phyloP scores from a whole-genome alignment of 2,329 filamentous ascomycete species.

The Chlorencoelia australis region DNA sequence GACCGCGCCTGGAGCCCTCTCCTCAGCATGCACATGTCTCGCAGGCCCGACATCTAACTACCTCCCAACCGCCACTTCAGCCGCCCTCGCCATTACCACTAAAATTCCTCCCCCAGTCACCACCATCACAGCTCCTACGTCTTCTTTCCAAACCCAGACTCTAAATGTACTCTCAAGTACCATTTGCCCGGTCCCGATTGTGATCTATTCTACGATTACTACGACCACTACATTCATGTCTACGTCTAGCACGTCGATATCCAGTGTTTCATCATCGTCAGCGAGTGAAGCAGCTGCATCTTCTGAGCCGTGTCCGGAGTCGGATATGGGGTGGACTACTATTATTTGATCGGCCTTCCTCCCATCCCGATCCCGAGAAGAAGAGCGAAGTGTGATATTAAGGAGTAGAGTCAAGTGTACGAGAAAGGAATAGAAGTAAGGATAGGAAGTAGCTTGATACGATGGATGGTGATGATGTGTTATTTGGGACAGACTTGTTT shows the following conservation, averaged over 20 bases:
- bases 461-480: too few species aligned
- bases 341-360: neutral
- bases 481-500: too few species aligned
- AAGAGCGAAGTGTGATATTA: too few species aligned
- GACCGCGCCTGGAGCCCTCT: slow-evolving; percentile 10
- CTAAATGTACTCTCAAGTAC: neutral
- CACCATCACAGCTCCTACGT: neutral
- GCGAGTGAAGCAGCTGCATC: neutral
- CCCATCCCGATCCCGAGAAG: too few species aligned
- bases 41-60: too few species aligned
- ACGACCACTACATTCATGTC: slow-evolving; percentile 3
- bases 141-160: neutral
- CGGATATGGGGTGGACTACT: neutral
- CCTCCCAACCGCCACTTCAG: too few species aligned
- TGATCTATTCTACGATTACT: slow-evolving; percentile 1
- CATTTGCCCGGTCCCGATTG: neutral
- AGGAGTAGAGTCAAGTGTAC: too few species aligned
- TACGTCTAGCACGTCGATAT: neutral
- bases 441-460: too few species aligned
- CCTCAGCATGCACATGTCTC: slow-evolving; percentile 15
- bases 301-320: neutral
- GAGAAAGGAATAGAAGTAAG: too few species aligned
- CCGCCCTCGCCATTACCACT: neutral
- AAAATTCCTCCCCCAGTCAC: neutral
- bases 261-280: neutral